Percentiles rank a stretch among this genome's conserved stretches.
Evolutionary conservation across 148 eudicot genomes (phyloP).

Genomic region (Beta vulgaris): DNA sequence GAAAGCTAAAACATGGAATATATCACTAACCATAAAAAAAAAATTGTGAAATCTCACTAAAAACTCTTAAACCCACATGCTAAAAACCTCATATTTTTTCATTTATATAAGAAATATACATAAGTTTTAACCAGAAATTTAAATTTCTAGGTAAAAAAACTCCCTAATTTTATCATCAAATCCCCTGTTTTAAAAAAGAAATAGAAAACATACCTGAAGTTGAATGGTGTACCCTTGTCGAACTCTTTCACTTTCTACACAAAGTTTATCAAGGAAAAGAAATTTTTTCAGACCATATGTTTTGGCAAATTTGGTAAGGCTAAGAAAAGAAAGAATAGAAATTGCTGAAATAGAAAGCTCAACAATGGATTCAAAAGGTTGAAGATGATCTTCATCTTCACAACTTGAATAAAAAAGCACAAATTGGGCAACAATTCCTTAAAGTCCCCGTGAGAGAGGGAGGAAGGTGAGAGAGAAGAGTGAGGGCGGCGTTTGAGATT

Average conservation of each 20-base stretch:
- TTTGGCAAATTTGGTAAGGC: constrained; percentile 48
- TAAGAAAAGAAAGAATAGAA: constrained; percentile 52
- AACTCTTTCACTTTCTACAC: constrained; percentile 61
- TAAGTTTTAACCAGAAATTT: no score
- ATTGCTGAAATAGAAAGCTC: constrained; percentile 60
- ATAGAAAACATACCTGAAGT: constrained; percentile 49
- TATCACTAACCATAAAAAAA: no score
- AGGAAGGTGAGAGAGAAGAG: no score
- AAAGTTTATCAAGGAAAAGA: constrained; percentile 66
- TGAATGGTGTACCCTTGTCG: constrained; percentile 54
- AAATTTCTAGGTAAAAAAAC: no score
- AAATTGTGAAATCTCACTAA: no score
- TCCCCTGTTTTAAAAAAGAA: background rate
- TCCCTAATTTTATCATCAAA: no score
- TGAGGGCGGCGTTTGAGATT: no score
- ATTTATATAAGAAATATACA: no score
- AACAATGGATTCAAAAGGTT: constrained; percentile 66
- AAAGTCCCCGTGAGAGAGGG: no score
- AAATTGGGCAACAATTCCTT: no score
- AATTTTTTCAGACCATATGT: constrained; percentile 71
- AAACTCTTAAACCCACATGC: no score
- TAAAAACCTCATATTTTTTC: no score
- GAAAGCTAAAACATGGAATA: background rate
- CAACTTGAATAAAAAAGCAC: constrained; percentile 48
- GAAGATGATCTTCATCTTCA: constrained; percentile 42